phyloP scores from a whole-genome alignment of 305 asterid species.

The Fraxinus baroniana region DNA sequence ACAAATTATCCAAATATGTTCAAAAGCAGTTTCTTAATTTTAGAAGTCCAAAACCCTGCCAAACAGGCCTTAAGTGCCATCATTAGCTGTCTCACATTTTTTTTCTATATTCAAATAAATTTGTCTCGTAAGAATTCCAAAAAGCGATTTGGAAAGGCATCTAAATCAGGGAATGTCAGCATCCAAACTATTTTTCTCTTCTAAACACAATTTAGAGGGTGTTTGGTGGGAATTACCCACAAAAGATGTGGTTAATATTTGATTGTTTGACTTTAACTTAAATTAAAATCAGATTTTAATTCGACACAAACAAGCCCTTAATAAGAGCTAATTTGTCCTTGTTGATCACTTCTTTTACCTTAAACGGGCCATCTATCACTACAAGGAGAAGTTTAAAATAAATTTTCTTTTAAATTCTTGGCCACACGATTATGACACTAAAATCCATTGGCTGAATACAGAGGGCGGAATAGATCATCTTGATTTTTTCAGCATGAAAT shows the following conservation, averaged over 20 bases:
- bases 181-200: conserved; percentile 25
- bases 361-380: conserved; percentile 18
- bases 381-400: conserved; percentile 1
- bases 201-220: not conserved
- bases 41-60: not conserved
- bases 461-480: conserved; percentile 40
- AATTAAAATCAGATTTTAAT: too few relatives aligned
- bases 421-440: conserved; percentile 27
- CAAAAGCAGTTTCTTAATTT: not conserved
- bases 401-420: conserved; percentile 10
- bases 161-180: conserved; percentile 47
- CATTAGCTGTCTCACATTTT: conserved; percentile 33
- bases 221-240: too few relatives aligned
- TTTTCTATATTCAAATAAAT: conserved; percentile 17
- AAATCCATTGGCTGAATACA: conserved; percentile 56
- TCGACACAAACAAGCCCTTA: too few relatives aligned
- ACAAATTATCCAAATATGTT: too few relatives aligned
- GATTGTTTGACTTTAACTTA: too few relatives aligned
- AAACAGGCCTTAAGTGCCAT: conserved; percentile 4
- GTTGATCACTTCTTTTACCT: conserved; percentile 18
- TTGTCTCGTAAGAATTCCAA: conserved; percentile 14
- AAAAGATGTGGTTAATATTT: too few relatives aligned
- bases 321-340: conserved; percentile 17
- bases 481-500: conserved; percentile 12
- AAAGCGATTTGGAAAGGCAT: conserved; percentile 20